Base-by-base conservation (phyloP, 2,329 filamentous ascomycete genomes). In the Conoideocrella luteorostrata region DNA sequence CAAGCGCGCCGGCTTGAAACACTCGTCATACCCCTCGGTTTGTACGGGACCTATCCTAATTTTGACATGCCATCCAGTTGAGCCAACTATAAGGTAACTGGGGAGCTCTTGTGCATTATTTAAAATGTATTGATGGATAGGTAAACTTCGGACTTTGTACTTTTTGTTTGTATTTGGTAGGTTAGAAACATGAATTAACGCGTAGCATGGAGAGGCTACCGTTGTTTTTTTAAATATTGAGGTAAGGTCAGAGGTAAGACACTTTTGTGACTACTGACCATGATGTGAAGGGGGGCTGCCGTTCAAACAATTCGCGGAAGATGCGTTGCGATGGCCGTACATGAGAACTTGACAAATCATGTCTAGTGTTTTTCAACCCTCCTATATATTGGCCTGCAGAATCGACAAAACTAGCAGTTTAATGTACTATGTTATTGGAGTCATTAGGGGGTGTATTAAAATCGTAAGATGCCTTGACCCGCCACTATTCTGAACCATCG, bases 191-290 rank as follows among this genome's bases (percentile, higher is more conserved):
- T 12, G 42, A 39, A 41, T 29, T 39, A 42, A 34, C 29, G 39
- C 23, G 42, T 39, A 38, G 45, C 42, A 39, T 32, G 33, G 22
- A 29, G 41, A 36, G 44, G 44, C 39, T 39, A 39, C 39, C 26
- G 22, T 13, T 21, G 32, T 24, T 18, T n/a, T 42, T 6, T 11
- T 36, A 23, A 36, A 24, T 33, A 30, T 59, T 53, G 59, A 72
- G 70, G 72, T 73, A 74, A 73, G 69, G 70, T 74, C 69, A 71
- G 71, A 72, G 72, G 71, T 75, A 75, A 75, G 71, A 60, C 59
- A 55, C 64, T 61, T 55, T 56, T 62, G 46, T 62, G 46, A 61
- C 61, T 63, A 54, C 57, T 64, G 60, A 59, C 60, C 55, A 51
- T 39, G 15, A n/a, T 41, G 21, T 21, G 26, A 32, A 36, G 24